Conservation (phyloP, 192 early-diverging fungal genomes). For the Entophlyctis luteolus region DNA sequence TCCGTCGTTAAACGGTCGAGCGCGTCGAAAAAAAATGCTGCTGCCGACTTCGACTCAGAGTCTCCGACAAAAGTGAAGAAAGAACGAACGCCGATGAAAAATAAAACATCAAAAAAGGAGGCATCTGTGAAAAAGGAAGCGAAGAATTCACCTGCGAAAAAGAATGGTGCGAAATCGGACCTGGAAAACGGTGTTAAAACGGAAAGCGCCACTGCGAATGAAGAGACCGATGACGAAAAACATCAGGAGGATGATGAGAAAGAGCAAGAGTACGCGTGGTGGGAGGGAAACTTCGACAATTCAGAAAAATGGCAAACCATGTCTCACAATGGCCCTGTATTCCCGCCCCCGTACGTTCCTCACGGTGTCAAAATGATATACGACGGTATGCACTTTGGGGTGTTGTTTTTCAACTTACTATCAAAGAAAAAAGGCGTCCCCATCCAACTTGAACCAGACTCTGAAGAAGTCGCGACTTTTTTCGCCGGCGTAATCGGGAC, state of each 20-base stretch:
- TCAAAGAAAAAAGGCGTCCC: conserved; percentile 45
- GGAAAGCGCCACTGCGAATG: neutral
- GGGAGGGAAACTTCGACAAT: conserved; percentile 30
- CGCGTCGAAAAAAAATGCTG: neutral
- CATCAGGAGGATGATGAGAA: conserved; percentile 30
- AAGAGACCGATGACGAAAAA: conserved; percentile 48
- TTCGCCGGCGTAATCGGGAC: conserved; percentile 84
- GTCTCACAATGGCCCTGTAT: conserved; percentile 81
- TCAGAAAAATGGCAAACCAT: conserved; percentile 82
- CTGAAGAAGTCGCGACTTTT: conserved; percentile 94
- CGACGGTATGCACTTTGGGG: conserved; percentile 48
- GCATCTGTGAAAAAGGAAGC: neutral
- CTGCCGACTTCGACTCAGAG: too few species aligned
- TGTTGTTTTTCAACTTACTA: neutral
- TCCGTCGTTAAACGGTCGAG: neutral
- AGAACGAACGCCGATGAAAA: neutral
- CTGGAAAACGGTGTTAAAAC: conserved; percentile 12
- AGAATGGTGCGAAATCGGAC: neutral
- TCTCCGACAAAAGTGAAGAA: too few species aligned
- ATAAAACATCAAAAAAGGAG: neutral
- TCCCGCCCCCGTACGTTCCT: conserved; percentile 85
- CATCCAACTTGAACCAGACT: conserved; percentile 59
- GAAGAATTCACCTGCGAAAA: neutral
- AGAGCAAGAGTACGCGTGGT: conserved; percentile 1
- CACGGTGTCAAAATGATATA: conserved; percentile 88